phyloP scores from a whole-genome alignment of 257 asterid species.

The Forsythia viridissima region DNA sequence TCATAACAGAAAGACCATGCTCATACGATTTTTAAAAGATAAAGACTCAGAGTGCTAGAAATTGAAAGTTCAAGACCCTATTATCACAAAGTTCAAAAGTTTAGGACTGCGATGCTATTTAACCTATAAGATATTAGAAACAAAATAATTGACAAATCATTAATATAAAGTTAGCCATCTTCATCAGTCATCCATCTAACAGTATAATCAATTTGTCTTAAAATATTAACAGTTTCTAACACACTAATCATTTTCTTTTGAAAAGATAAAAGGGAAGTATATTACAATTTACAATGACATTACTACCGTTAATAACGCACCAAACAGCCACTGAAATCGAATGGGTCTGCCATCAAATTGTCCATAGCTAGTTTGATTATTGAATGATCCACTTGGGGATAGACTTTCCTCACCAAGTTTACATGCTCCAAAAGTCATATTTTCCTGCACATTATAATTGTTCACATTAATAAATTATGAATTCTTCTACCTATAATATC shows the following conservation, averaged over 20 bases:
- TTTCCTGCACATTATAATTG: constrained; percentile 48
- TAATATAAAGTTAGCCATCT: no score
- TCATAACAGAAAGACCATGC: no score
- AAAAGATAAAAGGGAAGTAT: background rate
- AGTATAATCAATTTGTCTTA: background rate
- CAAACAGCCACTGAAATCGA: constrained; percentile 42
- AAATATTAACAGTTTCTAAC: background rate
- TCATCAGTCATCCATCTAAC: no score
- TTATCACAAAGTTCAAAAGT: no score
- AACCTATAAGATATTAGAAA: no score
- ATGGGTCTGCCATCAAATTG: constrained; percentile 29
- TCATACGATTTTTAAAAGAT: no score
- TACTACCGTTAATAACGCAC: constrained; percentile 28
- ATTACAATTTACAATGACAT: constrained; percentile 32
- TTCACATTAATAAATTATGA: background rate
- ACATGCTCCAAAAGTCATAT: constrained; percentile 68
- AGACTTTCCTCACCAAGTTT: constrained; percentile 36
- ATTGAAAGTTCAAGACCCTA: no score
- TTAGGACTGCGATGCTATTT: no score
- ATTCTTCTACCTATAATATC: background rate
- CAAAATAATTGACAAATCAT: no score
- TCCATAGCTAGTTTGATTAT: constrained; percentile 41
- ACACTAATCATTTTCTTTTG: background rate
- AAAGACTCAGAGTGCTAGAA: no score
- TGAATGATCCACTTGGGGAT: constrained; percentile 33